Conservation (phyloP, 208 protist species). For the Vickermania spadyakhi region DNA sequence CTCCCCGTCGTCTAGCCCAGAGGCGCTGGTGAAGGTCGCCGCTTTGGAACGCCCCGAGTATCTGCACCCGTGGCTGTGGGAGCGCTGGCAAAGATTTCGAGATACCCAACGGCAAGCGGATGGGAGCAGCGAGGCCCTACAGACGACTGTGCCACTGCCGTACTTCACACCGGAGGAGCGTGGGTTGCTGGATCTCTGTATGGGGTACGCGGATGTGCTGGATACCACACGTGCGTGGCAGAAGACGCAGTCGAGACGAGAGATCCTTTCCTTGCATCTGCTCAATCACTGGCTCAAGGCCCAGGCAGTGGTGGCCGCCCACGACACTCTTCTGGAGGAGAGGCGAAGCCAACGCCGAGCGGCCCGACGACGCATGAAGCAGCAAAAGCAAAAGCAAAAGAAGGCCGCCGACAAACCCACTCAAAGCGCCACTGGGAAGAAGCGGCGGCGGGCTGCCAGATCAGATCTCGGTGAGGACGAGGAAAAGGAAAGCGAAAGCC, state of each 20-base stretch:
- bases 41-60: constrained; percentile 24
- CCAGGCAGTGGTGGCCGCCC: constrained; percentile 50
- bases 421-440: constrained; percentile 3
- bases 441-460: background rate
- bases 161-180: constrained; percentile 58
- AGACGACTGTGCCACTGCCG: background rate
- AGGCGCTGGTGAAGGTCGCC: background rate
- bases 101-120: background rate
- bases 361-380: background rate
- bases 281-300: constrained; percentile 88
- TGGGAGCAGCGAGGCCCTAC: constrained; percentile 6
- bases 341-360: background rate
- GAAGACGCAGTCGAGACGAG: constrained; percentile 50
- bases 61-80: constrained; percentile 59
- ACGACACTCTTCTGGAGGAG: constrained; percentile 48
- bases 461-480: constrained; percentile 6
- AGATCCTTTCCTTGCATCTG: constrained; percentile 60
- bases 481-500: constrained; percentile 2
- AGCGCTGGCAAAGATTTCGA: constrained; percentile 57
- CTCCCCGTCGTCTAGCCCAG: background rate
- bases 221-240: constrained; percentile 69
- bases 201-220: constrained; percentile 71
- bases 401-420: constrained; percentile 8
- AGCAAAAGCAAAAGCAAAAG: constrained; percentile 1
- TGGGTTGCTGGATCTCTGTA: constrained; percentile 56